phyloP scores from a whole-genome alignment of 73 alveolate genomes.

The Durusdinium trenchii region DNA sequence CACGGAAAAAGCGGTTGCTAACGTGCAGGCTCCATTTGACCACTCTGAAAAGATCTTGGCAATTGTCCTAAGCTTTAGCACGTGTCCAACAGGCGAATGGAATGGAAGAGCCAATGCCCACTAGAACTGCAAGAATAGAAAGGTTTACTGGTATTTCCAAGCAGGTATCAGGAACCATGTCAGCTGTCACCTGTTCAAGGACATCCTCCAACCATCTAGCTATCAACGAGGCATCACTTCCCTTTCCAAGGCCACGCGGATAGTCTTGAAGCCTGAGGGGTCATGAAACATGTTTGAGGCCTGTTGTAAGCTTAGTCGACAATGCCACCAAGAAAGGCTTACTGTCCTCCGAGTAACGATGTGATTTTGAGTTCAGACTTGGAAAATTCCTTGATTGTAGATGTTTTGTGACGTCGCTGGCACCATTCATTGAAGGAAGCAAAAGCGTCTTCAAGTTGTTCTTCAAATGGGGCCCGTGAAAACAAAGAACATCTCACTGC shows the following conservation, averaged over 20 bases:
- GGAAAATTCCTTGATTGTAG: background rate
- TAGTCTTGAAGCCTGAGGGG: background rate
- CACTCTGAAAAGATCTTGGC: background rate
- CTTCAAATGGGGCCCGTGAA: background rate
- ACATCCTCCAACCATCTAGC: slow-evolving; percentile 1
- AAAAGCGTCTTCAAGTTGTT: background rate
- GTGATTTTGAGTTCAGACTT: background rate
- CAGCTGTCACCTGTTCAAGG: background rate
- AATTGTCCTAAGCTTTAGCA: background rate
- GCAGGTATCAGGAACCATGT: background rate
- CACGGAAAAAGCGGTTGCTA: background rate
- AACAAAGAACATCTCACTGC: background rate
- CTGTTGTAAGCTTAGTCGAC: background rate
- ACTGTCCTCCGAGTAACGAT: background rate
- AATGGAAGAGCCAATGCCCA: too few relatives aligned
- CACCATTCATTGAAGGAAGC: background rate
- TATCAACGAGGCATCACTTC: slow-evolving; percentile 37
- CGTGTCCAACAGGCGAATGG: background rate
- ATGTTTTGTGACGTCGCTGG: background rate
- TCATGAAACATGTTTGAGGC: too few relatives aligned
- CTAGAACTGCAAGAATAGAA: background rate
- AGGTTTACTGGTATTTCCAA: too few relatives aligned
- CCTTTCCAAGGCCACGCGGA: slow-evolving; percentile 29
- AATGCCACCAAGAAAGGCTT: background rate
- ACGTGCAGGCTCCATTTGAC: background rate